Percentiles rank a stretch among this genome's conserved stretches.
Conservation (phyloP, 257 asterid genomes). For the Gynochthodes officinalis region DNA sequence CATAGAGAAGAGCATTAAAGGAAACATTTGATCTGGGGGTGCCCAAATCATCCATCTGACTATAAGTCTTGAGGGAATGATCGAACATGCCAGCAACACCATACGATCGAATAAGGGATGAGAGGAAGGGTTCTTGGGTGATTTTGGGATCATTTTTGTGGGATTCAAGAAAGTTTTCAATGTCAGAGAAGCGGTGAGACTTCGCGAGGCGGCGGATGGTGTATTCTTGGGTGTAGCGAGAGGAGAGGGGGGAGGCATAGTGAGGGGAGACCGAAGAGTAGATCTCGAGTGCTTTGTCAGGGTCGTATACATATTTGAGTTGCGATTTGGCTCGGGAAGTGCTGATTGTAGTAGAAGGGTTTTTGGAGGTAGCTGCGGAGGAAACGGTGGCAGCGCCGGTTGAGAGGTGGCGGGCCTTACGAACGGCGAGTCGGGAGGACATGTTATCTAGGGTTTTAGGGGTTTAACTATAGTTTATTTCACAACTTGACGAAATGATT, state of each 20-base stretch:
- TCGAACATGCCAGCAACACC: conserved; percentile 78
- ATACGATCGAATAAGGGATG: conserved; percentile 69
- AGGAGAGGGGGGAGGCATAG: conserved; percentile 40
- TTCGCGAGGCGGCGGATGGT: conserved; percentile 74
- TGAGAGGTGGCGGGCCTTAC: conserved; percentile 59
- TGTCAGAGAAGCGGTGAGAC: conserved; percentile 62
- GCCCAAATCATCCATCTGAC: conserved; percentile 62
- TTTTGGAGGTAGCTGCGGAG: conserved; percentile 8
- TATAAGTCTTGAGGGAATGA: conserved; percentile 50
- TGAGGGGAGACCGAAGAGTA: conserved; percentile 55
- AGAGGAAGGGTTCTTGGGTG: conserved; percentile 61
- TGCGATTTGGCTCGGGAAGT: conserved; percentile 51
- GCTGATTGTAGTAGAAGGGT: conserved; percentile 27
- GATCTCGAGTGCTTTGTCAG: conserved; percentile 70
- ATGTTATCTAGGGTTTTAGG: conserved; percentile 26
- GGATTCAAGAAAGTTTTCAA: conserved; percentile 61
- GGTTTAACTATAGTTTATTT: neutral
- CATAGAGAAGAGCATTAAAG: conserved; percentile 61
- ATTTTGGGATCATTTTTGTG: conserved; percentile 65
- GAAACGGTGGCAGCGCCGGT: conserved; percentile 31
- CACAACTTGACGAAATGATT: neutral
- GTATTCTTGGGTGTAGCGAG: conserved; percentile 66
- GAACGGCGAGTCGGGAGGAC: conserved; percentile 41
- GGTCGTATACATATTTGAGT: conserved; percentile 45
- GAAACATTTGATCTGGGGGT: conserved; percentile 67